phyloP scores from a whole-genome alignment of 2,329 filamentous ascomycete species.

The Calonectria hongkongensis region DNA sequence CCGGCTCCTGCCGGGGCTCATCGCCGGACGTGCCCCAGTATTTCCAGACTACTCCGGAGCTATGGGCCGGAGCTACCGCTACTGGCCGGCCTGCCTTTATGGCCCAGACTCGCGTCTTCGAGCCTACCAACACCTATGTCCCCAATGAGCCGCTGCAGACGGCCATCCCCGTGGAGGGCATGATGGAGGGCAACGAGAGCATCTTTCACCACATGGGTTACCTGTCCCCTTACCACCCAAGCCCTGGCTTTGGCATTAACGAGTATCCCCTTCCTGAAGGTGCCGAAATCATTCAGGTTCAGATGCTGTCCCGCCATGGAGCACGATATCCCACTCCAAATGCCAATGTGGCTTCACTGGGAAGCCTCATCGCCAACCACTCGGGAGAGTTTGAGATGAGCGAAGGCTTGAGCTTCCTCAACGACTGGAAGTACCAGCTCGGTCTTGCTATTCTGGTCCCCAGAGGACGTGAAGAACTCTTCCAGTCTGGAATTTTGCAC shows the following conservation, averaged over 20 bases:
- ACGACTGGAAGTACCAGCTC: conserved; percentile 80
- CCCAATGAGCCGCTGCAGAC: conserved; percentile 84
- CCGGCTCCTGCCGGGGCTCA: conserved; percentile 55
- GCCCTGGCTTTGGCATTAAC: conserved; percentile 83
- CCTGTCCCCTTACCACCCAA: conserved; percentile 81
- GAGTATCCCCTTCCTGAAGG: conserved; percentile 81
- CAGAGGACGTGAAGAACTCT: conserved; percentile 83
- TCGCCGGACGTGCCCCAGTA: conserved; percentile 73
- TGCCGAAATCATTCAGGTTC: conserved; percentile 81
- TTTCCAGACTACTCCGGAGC: conserved; percentile 76
- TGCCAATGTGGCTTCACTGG: conserved; percentile 73
- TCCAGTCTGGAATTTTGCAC: conserved; percentile 80
- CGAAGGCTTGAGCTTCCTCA: conserved; percentile 79
- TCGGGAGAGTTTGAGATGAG: conserved; percentile 72
- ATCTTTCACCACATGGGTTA: conserved; percentile 83
- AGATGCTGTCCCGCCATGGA: conserved; percentile 84
- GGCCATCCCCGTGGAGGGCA: conserved; percentile 78
- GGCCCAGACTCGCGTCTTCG: conserved; percentile 81
- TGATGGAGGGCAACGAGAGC: conserved; percentile 73
- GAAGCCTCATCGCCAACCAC: conserved; percentile 74
- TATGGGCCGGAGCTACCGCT: conserved; percentile 80
- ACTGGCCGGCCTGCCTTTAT: conserved; percentile 82
- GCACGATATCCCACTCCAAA: conserved; percentile 81
- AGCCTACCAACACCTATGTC: conserved; percentile 78
- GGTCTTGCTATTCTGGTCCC: conserved; percentile 84